Evolutionary conservation across 495 filamentous ascomycete genomes (phyloP).

Genomic region (Hyaloscypha hepaticicola): DNA sequence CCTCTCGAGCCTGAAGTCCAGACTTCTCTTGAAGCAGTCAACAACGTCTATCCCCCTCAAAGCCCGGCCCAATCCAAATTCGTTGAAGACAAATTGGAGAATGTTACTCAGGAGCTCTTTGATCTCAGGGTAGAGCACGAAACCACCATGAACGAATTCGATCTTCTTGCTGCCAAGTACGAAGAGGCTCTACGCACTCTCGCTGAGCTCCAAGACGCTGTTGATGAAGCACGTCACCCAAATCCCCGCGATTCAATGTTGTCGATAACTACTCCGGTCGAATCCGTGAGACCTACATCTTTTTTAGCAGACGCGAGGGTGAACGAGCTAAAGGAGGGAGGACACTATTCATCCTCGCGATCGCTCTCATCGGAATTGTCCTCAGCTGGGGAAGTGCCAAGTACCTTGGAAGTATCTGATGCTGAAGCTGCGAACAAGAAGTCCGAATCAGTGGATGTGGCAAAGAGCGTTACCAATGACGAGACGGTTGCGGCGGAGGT

Average conservation of each 20-base stretch:
- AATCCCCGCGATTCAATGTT: conserved; percentile 50
- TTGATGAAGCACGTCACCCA: conserved; percentile 78
- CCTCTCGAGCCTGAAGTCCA: conserved; percentile 30
- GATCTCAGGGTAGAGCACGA: conserved; percentile 91
- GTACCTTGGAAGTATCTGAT: conserved; percentile 61
- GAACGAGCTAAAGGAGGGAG: conserved; percentile 72
- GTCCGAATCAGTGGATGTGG: conserved; percentile 22
- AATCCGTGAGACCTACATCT: conserved; percentile 70
- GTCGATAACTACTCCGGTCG: conserved; percentile 51
- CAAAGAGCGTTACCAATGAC: conserved; percentile 18
- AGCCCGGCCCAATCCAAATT: conserved; percentile 75
- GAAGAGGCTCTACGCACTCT: conserved; percentile 82
- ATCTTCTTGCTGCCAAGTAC: conserved; percentile 83
- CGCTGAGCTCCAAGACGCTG: conserved; percentile 77
- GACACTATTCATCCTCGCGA: conserved; percentile 82
- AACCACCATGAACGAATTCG: conserved; percentile 74
- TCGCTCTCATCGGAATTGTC: conserved; percentile 94
- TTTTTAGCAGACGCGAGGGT: conserved; percentile 88
- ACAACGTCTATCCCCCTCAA: conserved; percentile 21
- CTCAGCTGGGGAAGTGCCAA: conserved; percentile 82
- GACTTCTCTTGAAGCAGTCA: conserved; percentile 15
- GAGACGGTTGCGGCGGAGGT: conserved; percentile 59
- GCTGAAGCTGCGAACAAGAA: conserved; percentile 45
- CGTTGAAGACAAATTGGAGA: conserved; percentile 90
- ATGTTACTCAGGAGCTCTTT: conserved; percentile 87